Base-by-base conservation (phyloP, 192 early-diverging fungal genomes). In the Pecoramyces ruminantium region DNA sequence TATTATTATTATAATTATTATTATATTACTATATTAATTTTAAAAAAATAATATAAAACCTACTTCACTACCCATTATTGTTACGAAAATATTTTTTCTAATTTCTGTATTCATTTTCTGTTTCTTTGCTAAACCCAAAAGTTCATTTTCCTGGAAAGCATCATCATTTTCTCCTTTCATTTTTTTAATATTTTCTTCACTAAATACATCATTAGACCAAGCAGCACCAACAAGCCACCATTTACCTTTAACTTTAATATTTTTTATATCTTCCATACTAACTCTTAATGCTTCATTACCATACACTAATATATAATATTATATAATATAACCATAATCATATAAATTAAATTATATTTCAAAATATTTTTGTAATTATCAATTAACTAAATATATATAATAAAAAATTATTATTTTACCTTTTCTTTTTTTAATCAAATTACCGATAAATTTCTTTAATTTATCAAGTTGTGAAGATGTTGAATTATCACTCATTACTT, bases 61-160 rank as follows among this genome's bases (percentile, higher is more conserved):
- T 84, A 92, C 92, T 84, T 96, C 96, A 84, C 93, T 93, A 85
- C 92, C 92, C 92, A 98, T 95, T 38, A 98, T 85, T 13, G 92
- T 90, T 25, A 98, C 89, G 88, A 99, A 99, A 81, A 99, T 94
- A 82, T 90, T 94, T 81, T 94, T 85, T 29, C 97, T 89, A 28
- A 98, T 88, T 82, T 98, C 97, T 12, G 97, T 99, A 88, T 97
- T 98, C 96, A 99, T 98, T 81, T 94, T 93, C 84, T 96, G 94
- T 81, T 91, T 87, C 27, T 90, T 86, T 29, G 97, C 97, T 34
- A 97, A 84, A 77, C 88, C 86, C 77, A 98, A 80, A 78, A 99
- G 86, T 78, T 93, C 87, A 77, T 39, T 28, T 77, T 51, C 81
- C 78, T 25, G 78, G 29, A 78, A 27, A 29, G 40, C 81, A 4